Evolutionary conservation across 192 early-diverging fungal species (phyloP).

Genomic region (Backusella parvicylindrica): DNA sequence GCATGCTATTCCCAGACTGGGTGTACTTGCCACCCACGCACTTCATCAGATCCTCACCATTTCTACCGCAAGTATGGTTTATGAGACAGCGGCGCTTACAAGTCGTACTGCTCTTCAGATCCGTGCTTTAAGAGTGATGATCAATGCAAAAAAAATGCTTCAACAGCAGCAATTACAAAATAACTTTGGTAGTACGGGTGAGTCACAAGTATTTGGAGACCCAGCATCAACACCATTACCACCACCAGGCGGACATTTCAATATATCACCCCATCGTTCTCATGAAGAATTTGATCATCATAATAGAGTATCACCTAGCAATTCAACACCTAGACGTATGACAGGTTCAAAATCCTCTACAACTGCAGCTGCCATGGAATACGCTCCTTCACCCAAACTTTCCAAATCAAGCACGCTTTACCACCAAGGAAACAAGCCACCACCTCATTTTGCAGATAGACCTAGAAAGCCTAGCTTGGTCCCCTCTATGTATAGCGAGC

Average conservation of each 20-base stretch:
- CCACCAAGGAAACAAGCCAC: background rate
- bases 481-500: background rate
- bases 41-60: conserved; percentile 63
- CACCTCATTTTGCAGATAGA: background rate
- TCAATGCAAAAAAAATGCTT: conserved; percentile 51
- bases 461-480: conserved; percentile 4
- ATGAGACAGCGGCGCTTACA: conserved; percentile 60
- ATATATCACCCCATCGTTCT: background rate
- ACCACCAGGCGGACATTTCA: background rate
- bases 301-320: background rate
- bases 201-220: background rate
- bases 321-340: background rate
- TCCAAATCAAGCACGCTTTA: conserved; percentile 8
- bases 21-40: conserved; percentile 48
- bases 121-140: conserved; percentile 49
- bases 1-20: conserved; percentile 57
- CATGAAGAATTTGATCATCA: background rate
- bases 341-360: conserved; percentile 10
- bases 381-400: conserved; percentile 3
- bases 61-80: conserved; percentile 61
- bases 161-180: conserved; percentile 32
- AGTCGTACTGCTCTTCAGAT: conserved; percentile 61
- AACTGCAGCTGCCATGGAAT: background rate
- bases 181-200: background rate
- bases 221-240: background rate